Percentiles rank a stretch among this genome's conserved stretches.
Evolutionary conservation across 2,329 filamentous ascomycete species (phyloP).

Genomic region (Phoma sp.): DNA sequence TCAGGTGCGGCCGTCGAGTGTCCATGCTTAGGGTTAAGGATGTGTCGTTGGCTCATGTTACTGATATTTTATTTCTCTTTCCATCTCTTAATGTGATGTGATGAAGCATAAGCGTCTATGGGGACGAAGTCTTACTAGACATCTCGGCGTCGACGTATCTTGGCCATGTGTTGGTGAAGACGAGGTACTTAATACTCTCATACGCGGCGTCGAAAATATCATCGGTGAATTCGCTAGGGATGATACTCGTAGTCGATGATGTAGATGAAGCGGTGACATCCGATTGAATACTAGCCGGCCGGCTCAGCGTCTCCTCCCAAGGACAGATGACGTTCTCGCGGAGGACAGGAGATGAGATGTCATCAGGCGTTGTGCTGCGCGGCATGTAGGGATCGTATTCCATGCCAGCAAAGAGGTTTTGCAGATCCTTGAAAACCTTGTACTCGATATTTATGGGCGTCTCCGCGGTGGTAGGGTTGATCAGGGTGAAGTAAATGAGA

Average conservation of each 20-base stretch:
- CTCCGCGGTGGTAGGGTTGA: constrained; percentile 49
- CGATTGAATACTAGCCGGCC: constrained; percentile 43
- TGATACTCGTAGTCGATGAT: constrained; percentile 34
- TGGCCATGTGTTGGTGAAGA: constrained; percentile 51
- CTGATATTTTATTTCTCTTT: background rate
- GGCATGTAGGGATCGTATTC: constrained; percentile 49
- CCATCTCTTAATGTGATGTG: background rate
- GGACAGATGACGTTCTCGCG: constrained; percentile 48
- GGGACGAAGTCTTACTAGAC: constrained; percentile 25
- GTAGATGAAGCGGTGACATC: constrained; percentile 32
- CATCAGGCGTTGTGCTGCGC: constrained; percentile 31
- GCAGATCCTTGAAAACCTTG: constrained; percentile 48
- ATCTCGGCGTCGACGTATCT: constrained; percentile 46
- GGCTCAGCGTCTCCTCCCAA: constrained; percentile 46
- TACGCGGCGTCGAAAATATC: constrained; percentile 46
- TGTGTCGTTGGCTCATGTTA: constrained; percentile 6
- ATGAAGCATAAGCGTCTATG: constrained; percentile 11
- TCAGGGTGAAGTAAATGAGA: constrained; percentile 49
- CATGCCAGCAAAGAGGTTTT: constrained; percentile 39
- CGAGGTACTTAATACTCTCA: constrained; percentile 49
- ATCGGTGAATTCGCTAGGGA: constrained; percentile 46
- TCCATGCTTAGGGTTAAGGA: constrained; percentile 2
- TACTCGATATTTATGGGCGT: constrained; percentile 50
- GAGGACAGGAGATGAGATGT: constrained; percentile 29
- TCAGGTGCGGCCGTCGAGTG: background rate